phyloP scores from a whole-genome alignment of 2,329 filamentous ascomycete genomes.

The Xylariaceae sp. region DNA sequence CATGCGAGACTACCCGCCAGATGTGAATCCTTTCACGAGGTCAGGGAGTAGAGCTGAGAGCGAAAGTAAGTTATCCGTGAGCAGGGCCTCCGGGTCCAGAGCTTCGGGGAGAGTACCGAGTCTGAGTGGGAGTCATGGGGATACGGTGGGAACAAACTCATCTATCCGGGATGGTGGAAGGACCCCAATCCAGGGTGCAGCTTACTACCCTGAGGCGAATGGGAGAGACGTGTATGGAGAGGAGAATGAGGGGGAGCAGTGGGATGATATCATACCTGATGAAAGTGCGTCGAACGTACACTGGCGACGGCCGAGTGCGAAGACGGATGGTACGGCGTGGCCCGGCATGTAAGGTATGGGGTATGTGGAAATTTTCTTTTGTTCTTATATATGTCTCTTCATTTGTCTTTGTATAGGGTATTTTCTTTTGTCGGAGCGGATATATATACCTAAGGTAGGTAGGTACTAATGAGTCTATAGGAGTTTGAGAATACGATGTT shows the following conservation, averaged over 20 bases:
- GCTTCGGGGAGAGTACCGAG: not conserved
- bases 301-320: not conserved
- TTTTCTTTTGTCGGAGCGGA: no score
- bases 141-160: not conserved
- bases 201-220: not conserved
- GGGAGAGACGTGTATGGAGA: not conserved
- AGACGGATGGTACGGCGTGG: no score
- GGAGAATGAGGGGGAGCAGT: not conserved
- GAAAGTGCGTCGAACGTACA: not conserved
- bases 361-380: no score
- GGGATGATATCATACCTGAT: not conserved
- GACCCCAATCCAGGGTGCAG: not conserved
- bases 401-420: no score
- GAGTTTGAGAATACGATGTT: no score
- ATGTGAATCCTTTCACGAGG: constrained; percentile 13
- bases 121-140: not conserved
- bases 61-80: not conserved
- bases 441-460: no score
- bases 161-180: not conserved
- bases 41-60: not conserved
- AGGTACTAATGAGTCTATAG: no score
- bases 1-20: constrained; percentile 10
- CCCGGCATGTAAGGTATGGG: no score
- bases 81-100: not conserved
- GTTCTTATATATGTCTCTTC: no score